Base-by-base conservation (phyloP, 2,329 filamentous ascomycete species). In the Amesomyces nigricolor region DNA sequence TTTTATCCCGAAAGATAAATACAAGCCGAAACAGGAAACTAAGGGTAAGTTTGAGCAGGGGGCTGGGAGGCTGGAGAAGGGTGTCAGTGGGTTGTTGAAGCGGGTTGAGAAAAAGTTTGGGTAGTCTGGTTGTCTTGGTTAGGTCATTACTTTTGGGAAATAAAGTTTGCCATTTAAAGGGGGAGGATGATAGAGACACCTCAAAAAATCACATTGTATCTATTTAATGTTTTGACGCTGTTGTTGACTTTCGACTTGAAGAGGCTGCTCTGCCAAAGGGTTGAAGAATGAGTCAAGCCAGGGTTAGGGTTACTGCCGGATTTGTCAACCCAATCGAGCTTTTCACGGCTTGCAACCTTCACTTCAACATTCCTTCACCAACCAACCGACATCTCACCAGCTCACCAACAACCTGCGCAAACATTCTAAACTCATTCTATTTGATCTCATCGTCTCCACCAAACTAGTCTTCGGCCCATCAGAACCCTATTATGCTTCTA, bases 21-120 rank as follows among this genome's bases (percentile, higher is more conserved):
- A 77, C 40, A 69, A 72, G 57, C 65, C 71, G 4, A 78, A 76
- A 65, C 69, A 70, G 53, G 77, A 81, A 54, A 65, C 69, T 3
- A 69, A 71, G 58, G 79, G 71, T 6, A 81, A 78, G 66, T 69
- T 89, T 30, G 86, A 88, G 64, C 80, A 84, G 67, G 79, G 81
- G 58, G 82, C 86, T 0, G 83, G 81, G 29, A 78, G 81, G 63
- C 64, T 90, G 35, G 87, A 91, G 72, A 83, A 83, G 68, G 84
- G 86, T 1, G 80, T 90, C 4, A 80, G 82, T 29, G 82, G 84
- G 6, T 85, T 90, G 75, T 70, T 91, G 61, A 89, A 86, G 78
- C 89, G 85, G 72, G 78, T 91, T 70, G 87, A 91, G 73, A 89
- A 88, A 81, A 87, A 83, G 67, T 85, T 86, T 71, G 78, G 77